Evolutionary conservation across 1,139 yeast species (phyloP), one percentile per base, ranked within the genome.

Genomic region (Magnusiomyces fungicola): DNA sequence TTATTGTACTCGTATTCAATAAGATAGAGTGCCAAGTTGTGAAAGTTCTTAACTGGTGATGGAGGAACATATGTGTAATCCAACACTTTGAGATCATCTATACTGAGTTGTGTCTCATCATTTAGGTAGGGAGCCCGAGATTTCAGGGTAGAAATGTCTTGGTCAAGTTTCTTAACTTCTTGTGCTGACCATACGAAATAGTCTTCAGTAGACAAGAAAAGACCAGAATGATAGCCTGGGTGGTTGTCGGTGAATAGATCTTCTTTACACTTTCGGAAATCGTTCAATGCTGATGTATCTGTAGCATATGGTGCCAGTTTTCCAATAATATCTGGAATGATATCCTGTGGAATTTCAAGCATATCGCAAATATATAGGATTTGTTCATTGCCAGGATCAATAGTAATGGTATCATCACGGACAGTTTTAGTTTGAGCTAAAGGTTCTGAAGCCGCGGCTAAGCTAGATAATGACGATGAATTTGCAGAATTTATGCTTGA

Each of bases 61-160:
- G 36, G 33, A 2, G 44, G 44, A 16, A 41, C 7, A 29, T 25
- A 41, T 25, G 14, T 21, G 32, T 41, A 41, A 19, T 38, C 19
- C 16, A 38, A 12, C 12, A 5, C 18, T n/a, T 24, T 16, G 24
- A 43, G 24, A 5, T 43, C 12, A 2, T 19, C 32, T 1, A 33
- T 14, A 4, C 7, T 5, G 7, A 34, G 16, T 14, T 43, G 39
- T 9, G 23, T 32, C 18, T 43, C 40, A 16, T 43, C 32, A 14
- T 33, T 25, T 7, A 43, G 46, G 24, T 43, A 43, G 14, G 46
- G 46, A 2, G 46, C 46, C 33, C 24, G 22, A 3, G 16, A 32
- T 25, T 24, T 33, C 2, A 43, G 6, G 6, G 18, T 21, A 3
- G 24, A 23, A 6, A 33, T 43, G 16, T 43, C 40, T 3, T 23